phyloP scores from a whole-genome alignment of 495 filamentous ascomycete species.

The Lineolata rhizophorae region DNA sequence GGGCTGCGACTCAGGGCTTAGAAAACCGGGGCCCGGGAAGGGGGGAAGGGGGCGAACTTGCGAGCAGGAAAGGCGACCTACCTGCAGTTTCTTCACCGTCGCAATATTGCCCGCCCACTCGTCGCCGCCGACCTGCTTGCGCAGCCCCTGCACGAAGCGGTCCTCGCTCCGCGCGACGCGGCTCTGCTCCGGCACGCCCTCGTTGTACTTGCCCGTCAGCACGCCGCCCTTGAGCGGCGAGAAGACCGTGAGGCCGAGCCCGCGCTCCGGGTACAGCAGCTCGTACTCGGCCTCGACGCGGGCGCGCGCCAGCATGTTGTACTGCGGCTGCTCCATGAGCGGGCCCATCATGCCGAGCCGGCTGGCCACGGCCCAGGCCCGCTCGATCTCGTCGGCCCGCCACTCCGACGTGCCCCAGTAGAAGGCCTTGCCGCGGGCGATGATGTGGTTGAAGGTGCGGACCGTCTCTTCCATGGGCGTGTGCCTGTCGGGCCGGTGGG shows the following conservation, averaged over 20 bases:
- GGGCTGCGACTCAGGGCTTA: too few relatives aligned
- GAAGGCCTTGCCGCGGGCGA: slow-evolving; percentile 55
- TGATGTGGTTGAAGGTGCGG: slow-evolving; percentile 62
- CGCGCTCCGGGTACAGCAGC: slow-evolving; percentile 37
- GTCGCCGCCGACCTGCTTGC: slow-evolving; percentile 20
- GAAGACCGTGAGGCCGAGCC: slow-evolving; percentile 53
- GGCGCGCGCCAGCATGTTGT: slow-evolving; percentile 54
- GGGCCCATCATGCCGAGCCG: slow-evolving; percentile 58
- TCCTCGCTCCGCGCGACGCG: slow-evolving; percentile 27
- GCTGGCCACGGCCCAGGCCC: slow-evolving; percentile 55
- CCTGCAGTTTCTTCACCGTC: slow-evolving; percentile 15
- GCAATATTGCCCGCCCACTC: slow-evolving; percentile 25
- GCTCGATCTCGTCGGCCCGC: slow-evolving; percentile 58
- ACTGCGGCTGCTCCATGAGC: slow-evolving; percentile 65
- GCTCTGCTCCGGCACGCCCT: slow-evolving; percentile 34
- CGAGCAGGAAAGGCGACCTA: background rate
- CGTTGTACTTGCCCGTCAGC: slow-evolving; percentile 66
- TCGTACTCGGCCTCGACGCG: slow-evolving; percentile 59
- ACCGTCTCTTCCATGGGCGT: slow-evolving; percentile 81
- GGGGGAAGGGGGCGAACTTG: too few relatives aligned
- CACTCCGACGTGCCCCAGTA: slow-evolving; percentile 90
- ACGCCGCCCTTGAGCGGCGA: slow-evolving; percentile 51
- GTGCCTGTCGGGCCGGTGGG: slow-evolving; percentile 60
- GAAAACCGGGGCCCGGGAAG: too few relatives aligned
- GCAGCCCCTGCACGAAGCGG: slow-evolving; percentile 24